Base-by-base conservation (phyloP, 164 flowering plant genomes). In the Stephania yunnanensis region DNA sequence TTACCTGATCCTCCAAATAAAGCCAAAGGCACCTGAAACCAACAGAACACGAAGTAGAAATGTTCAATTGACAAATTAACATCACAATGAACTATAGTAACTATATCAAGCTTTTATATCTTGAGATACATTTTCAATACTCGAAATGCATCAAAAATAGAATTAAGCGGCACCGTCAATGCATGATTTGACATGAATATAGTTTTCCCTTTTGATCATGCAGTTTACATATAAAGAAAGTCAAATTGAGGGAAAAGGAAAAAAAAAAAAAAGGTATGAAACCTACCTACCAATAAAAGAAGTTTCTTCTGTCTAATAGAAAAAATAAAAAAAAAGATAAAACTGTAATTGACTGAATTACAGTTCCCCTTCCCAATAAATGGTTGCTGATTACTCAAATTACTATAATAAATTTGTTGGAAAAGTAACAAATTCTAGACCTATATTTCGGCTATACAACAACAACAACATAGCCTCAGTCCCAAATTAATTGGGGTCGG, bases 1-100 rank as follows among this genome's bases (percentile, higher is more conserved):
- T 92, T 94, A 71, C 95, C 98, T 77, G 90, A 70, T 3, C 80
- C 90, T 42, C 97, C 98, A 86, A 78, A 91, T 85, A 94, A 63
- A 36, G 80, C 75, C 50, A 91, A 25, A 80, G 98, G 98, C 13
- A 89, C 85, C 98, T 94, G 86, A 69, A 76, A 11, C 48, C n/a
- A 69, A 17, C 66, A 61, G 6, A 61, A 61, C 20, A n/a, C 7
- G 20, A 61, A 19, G 9, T 61, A n/a, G 25, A 61, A 61, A 19
- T 3, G n/a, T 36, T 19, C 9, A 20, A 6, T 61, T 61, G 66
- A 61, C 5, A 61, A 61, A 19, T 61, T 19, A 61, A 61, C 25
- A 61, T 61, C n/a, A 10, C 66, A n/a, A 61, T 6, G 66, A 10
- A 50, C 55, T 50, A 50, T 50, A 50, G 0, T 10, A 10, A 50